A percentile compares a stretch with the other conserved stretches of the same genome.
These are phyloP conservation scores for Clarireedia hainanense DNA, from an alignment of 2,329 filamentous ascomycete genomes.

Conservation along the genomic window DNA sequence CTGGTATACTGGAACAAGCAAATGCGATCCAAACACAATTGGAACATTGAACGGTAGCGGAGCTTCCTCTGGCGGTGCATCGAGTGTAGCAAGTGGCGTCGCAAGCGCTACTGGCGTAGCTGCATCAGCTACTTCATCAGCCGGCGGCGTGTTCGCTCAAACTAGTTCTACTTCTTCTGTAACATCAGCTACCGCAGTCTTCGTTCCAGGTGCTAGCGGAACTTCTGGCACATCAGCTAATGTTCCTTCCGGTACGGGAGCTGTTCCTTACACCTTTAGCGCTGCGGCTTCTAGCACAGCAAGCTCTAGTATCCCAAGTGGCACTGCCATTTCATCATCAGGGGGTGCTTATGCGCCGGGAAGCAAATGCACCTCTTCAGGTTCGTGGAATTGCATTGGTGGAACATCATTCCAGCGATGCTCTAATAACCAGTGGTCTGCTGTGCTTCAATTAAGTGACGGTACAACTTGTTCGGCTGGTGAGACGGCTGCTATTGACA, in stretches of 20 bases:
- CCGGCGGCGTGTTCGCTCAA: neutral
- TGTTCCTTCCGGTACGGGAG: neutral
- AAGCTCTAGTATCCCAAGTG: neutral
- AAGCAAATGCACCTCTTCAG: slow-evolving; percentile 38
- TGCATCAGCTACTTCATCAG: neutral
- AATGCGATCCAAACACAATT: slow-evolving; percentile 13
- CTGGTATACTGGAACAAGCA: slow-evolving; percentile 6
- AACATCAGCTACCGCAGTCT: neutral
- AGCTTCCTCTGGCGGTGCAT: neutral
- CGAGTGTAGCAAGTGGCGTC: neutral
- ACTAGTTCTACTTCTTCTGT: neutral
- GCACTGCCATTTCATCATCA: neutral
- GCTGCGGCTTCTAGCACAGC: neutral
- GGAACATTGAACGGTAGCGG: slow-evolving; percentile 7
- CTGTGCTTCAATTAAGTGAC: slow-evolving; percentile 31
- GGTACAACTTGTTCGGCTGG: slow-evolving; percentile 38
- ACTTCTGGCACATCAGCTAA: no score
- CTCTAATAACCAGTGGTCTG: slow-evolving; percentile 41
- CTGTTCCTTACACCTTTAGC: neutral
- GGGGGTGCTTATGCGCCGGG: slow-evolving; percentile 27
- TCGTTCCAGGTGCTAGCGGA: neutral
- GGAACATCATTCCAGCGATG: slow-evolving; percentile 45
- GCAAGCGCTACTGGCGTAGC: neutral
- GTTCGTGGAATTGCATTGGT: slow-evolving; percentile 43
- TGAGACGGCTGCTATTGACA: slow-evolving; percentile 32